These are phyloP conservation scores for Penicillium sp. DNA, from an alignment of 2,329 filamentous ascomycete genomes.

Conservation along the genomic window DNA sequence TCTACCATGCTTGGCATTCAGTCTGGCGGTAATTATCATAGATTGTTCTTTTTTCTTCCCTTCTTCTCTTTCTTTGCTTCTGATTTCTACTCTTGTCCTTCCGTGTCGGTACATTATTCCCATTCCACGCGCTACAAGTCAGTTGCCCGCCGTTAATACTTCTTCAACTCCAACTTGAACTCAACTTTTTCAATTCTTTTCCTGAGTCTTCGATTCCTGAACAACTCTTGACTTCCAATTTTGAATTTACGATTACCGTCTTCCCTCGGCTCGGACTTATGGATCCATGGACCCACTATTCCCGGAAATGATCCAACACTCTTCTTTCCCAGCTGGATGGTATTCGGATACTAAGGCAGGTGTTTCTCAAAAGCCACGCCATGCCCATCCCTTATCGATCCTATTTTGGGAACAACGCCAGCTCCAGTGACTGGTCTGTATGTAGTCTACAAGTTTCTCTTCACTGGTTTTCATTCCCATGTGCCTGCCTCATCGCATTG, in stretches of 20 bases:
- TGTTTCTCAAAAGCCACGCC: background rate
- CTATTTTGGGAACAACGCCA: background rate
- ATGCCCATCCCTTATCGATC: background rate
- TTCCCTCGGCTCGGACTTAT: background rate
- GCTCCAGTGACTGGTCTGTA: conserved; percentile 9
- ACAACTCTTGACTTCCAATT: conserved; percentile 7
- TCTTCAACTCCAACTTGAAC: conserved; percentile 23
- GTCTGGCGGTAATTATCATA: conserved; percentile 37
- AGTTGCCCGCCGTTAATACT: conserved; percentile 28
- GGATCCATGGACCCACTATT: background rate
- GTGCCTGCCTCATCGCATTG: background rate
- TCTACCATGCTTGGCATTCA: conserved; percentile 35
- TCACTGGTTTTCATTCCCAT: conserved; percentile 7
- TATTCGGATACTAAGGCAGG: background rate
- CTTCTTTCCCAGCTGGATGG: background rate
- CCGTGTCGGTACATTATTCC: conserved; percentile 32
- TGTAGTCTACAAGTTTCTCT: conserved; percentile 21
- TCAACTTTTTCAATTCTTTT: conserved; percentile 22
- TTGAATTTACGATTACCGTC: background rate
- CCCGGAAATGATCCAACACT: background rate
- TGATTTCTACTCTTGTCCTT: conserved; percentile 19
- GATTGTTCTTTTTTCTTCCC: conserved; percentile 31
- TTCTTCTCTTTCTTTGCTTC: conserved; percentile 12
- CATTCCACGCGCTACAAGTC: conserved; percentile 13
- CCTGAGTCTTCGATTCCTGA: conserved; percentile 11